A percentile compares a stretch with the other conserved stretches of the same genome.
Evolutionary conservation across 768 basidiomycete species (phyloP).

Genomic region (Russula vinacea): DNA sequence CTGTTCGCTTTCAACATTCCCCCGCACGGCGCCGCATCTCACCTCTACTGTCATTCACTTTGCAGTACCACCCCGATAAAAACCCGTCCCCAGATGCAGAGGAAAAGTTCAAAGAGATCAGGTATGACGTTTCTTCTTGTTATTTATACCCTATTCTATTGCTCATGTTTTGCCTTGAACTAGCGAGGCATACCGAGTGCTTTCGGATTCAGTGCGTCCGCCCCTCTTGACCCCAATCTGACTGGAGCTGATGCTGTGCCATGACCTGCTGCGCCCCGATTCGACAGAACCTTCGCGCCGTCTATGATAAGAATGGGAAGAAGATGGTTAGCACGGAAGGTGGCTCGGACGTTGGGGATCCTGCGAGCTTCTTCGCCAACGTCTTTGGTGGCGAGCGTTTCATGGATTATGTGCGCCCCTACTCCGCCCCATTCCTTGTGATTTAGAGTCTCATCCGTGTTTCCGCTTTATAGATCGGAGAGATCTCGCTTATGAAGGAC

Average conservation of each 20-base stretch:
- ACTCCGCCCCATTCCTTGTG: slow-evolving; percentile 1
- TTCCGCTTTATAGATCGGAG: slow-evolving; percentile 71
- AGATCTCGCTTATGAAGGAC: slow-evolving; percentile 93
- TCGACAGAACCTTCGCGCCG: slow-evolving; percentile 68
- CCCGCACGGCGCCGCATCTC: neutral
- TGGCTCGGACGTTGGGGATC: slow-evolving; percentile 80
- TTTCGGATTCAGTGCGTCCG: slow-evolving; percentile 65
- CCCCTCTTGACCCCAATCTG: neutral
- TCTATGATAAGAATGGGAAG: slow-evolving; percentile 96
- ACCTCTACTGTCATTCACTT: neutral
- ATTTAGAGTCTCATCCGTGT: slow-evolving; percentile 3
- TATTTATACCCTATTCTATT: neutral
- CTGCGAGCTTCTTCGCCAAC: slow-evolving; percentile 90
- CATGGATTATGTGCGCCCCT: slow-evolving; percentile 68
- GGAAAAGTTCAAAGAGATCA: slow-evolving; percentile 95
- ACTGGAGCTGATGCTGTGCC: slow-evolving; percentile 6
- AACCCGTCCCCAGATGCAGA: slow-evolving; percentile 90
- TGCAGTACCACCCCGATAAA: slow-evolving; percentile 92
- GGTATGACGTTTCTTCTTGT: slow-evolving; percentile 43
- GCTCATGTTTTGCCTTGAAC: slow-evolving; percentile 2
- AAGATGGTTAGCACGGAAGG: slow-evolving; percentile 83
- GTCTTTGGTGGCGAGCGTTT: slow-evolving; percentile 96
- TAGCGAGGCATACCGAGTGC: slow-evolving; percentile 93
- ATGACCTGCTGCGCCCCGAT: neutral
- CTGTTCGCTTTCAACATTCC: slow-evolving; percentile 25